Base-by-base conservation (phyloP, 495 filamentous ascomycete genomes). In the Bacidia gigantensis region DNA sequence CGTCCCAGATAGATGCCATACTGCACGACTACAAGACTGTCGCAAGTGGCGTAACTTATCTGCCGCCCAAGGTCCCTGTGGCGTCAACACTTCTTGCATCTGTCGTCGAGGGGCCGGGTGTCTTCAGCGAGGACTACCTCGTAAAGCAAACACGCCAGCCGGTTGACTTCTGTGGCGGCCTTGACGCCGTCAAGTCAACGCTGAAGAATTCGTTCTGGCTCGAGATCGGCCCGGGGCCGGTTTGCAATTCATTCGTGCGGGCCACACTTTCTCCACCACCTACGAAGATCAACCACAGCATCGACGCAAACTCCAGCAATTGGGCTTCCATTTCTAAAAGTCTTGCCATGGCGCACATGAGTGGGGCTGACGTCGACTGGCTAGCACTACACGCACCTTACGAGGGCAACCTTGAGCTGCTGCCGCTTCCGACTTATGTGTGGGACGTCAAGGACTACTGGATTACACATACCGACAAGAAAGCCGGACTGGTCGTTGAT, bases 21-120 rank as follows among this genome's bases (percentile, higher is more conserved):
- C 59, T 83, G 10, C 72, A 78, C 14, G 69, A 74, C 0, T 81
- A 84, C 38, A 72, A 81, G 61, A 62, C 61, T 24, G 57, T 77
- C 25, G 76, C 77, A 3, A 55, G 58, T 21, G 65, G 68, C 5
- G 71, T 84, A 23, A 66, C 56, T 3, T 50, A 3, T 64, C 64
- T 74, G 12, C 55, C 69, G 7, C 81, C 81, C 3, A 69, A 64
- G 10, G 64, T 87, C 20, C 78, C 85, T 2, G 69, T 86, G 22
- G 78, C 86, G 22, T 89, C 83, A n/a, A 76, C 85, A 43, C 72
- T 88, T 0, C 69, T 80, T 3, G 77, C 77, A n/a, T 74, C 77
- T 39, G 70, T 83, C 2, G 61, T 87, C 40, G 63, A 64, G 21
- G 76, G 77, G 11, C 64, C 63, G n/a, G 71, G 51, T 29, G 35